Conservation (phyloP, 768 basidiomycete genomes). For the Mrakia gelida region DNA sequence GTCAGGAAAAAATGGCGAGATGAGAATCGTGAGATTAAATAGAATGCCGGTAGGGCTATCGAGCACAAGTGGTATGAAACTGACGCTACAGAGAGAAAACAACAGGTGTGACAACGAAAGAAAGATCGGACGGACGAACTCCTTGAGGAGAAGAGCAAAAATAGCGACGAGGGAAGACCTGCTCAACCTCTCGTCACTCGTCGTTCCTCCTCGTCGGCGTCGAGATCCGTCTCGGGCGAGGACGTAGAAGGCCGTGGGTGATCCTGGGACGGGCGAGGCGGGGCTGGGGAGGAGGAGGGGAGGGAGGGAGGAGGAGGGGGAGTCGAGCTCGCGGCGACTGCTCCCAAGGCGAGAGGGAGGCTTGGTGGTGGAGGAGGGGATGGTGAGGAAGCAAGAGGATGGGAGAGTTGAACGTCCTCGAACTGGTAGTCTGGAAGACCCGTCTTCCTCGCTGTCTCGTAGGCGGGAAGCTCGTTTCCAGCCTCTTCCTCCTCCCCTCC, state of each 20-base stretch:
- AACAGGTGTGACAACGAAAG: background rate
- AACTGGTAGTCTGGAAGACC: background rate
- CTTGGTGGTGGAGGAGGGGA: background rate
- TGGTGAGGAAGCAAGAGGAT: background rate
- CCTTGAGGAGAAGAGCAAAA: background rate
- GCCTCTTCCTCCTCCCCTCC: constrained; percentile 1
- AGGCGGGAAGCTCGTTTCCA: constrained; percentile 6
- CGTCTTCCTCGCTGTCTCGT: background rate
- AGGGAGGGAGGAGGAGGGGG: background rate
- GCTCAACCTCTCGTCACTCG: background rate
- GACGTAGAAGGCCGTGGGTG: background rate
- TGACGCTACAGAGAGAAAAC: no score
- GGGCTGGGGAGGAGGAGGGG: background rate
- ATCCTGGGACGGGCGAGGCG: background rate
- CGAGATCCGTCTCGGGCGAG: background rate
- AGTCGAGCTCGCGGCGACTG: background rate
- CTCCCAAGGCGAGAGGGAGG: background rate
- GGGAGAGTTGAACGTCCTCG: background rate
- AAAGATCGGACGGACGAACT: background rate
- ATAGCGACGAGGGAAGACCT: background rate
- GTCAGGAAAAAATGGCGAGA: no score
- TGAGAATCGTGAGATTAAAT: no score
- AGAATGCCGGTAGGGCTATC: no score
- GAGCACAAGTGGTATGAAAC: no score
- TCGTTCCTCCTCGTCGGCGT: background rate